phyloP scores from a whole-genome alignment of 208 protist species.

The Acanthamoeba triangularis region DNA sequence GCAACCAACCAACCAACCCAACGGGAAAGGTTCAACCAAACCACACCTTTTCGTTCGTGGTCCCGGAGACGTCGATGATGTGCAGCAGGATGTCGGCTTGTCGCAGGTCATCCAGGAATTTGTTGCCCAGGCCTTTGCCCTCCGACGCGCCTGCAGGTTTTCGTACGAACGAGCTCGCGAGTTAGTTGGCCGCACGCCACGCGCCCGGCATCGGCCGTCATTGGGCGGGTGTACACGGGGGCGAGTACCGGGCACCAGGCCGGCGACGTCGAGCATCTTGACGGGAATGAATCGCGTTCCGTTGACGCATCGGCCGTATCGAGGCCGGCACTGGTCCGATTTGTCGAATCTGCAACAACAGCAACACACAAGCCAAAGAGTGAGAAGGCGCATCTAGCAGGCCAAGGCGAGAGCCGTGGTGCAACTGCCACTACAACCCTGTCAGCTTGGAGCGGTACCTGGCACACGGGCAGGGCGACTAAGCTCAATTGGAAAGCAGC shows the following conservation, averaged over 20 bases:
- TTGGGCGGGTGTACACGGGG: too few species aligned
- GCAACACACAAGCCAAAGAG: too few species aligned
- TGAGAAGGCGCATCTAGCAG: too few species aligned
- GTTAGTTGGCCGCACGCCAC: too few species aligned
- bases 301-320: constrained; percentile 84
- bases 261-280: constrained; percentile 88
- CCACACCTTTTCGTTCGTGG: constrained; percentile 85
- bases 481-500: too few species aligned
- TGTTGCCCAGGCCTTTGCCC: constrained; percentile 87
- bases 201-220: too few species aligned
- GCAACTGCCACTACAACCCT: not conserved
- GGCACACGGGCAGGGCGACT: constrained; percentile 30
- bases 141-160: constrained; percentile 78
- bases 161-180: not conserved
- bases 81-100: constrained; percentile 86
- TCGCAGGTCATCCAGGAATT: constrained; percentile 88
- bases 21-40: too few species aligned
- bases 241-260: constrained; percentile 83
- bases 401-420: not conserved
- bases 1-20: too few species aligned
- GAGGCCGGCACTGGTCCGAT: constrained; percentile 76
- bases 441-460: not conserved
- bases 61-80: constrained; percentile 86
- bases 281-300: constrained; percentile 85
- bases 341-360: constrained; percentile 78